Evolutionary conservation across 768 basidiomycete genomes (phyloP).

Genomic region (Pulveroboletus sp.): DNA sequence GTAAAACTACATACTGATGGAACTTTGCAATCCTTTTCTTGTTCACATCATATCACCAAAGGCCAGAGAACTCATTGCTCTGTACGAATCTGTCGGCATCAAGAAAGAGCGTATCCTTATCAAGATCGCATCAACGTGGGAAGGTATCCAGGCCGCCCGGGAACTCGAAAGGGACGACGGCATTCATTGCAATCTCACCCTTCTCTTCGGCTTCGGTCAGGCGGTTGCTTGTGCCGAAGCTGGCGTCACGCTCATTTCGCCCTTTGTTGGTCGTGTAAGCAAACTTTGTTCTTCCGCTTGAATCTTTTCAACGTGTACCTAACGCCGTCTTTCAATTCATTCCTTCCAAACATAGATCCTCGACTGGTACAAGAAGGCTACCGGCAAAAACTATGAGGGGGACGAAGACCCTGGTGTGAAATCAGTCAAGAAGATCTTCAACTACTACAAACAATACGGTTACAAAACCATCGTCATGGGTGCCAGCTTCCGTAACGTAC

Average conservation of each 20-base stretch:
- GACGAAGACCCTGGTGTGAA: conserved; percentile 94
- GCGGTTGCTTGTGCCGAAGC: conserved; percentile 99
- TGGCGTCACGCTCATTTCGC: conserved; percentile 96
- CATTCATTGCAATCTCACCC: conserved; percentile 99
- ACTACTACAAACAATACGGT: conserved; percentile 98
- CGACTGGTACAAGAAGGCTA: conserved; percentile 96
- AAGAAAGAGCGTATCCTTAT: conserved; percentile 92
- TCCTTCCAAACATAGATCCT: conserved; percentile 61
- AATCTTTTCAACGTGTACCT: conserved; percentile 12
- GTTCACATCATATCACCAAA: conserved; percentile 21
- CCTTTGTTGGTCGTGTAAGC: conserved; percentile 94
- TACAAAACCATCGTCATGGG: conserved; percentile 99
- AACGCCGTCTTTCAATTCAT: conserved; percentile 4
- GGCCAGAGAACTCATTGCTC: conserved; percentile 85
- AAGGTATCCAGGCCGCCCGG: conserved; percentile 98
- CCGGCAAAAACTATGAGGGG: conserved; percentile 84
- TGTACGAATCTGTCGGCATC: conserved; percentile 94
- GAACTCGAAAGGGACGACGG: conserved; percentile 88
- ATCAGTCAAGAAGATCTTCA: conserved; percentile 96
- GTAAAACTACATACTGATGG: conserved; percentile 21
- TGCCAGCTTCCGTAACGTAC: conserved; percentile 96
- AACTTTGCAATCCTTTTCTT: conserved; percentile 4
- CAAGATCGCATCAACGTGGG: conserved; percentile 99
- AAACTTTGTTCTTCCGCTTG: conserved; percentile 11
- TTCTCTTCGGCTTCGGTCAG: conserved; percentile 97